Percentiles rank a stretch among this genome's conserved stretches.
These are phyloP conservation scores for Lathyrus oleraceus DNA, from an alignment of 306 rosid species.

Conservation along the genomic window DNA sequence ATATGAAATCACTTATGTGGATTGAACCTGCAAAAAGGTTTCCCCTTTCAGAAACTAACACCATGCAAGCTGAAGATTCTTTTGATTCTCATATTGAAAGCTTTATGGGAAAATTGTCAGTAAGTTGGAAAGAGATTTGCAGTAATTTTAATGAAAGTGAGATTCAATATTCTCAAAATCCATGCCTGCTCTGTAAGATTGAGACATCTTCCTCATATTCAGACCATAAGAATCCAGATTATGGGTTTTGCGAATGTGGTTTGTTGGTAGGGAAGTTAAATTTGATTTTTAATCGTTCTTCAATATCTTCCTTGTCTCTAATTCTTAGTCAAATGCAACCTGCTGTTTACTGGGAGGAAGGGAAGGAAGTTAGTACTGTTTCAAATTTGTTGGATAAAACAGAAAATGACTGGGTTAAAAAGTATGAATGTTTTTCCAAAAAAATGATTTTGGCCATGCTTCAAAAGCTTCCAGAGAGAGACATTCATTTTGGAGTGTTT, in stretches of 20 bases:
- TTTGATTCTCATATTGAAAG: conserved; percentile 46
- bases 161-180: conserved; percentile 63
- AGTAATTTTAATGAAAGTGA: conserved; percentile 48
- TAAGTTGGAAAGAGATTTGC: conserved; percentile 62
- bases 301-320: conserved; percentile 58
- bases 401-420: conserved; percentile 43
- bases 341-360: conserved; percentile 47
- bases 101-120: conserved; percentile 56
- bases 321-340: conserved; percentile 61
- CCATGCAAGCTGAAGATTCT: conserved; percentile 42
- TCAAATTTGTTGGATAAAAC: conserved; percentile 36
- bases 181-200: conserved; percentile 61
- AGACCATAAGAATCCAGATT: conserved; percentile 40
- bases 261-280: conserved; percentile 77
- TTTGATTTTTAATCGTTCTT: conserved; percentile 58
- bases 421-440: conserved; percentile 47
- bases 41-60: conserved; percentile 46
- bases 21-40: conserved; percentile 62
- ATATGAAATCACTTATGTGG: conserved; percentile 60
- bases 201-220: conserved; percentile 56
- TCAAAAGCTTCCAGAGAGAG: conserved; percentile 66
- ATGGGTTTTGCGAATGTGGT: conserved; percentile 63
- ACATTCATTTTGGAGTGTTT: conserved; percentile 66
- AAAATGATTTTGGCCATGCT: conserved; percentile 50
- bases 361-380: conserved; percentile 33